Conservation (phyloP, 2,329 filamentous ascomycete species). For the Trichoderma brevicompactum region DNA sequence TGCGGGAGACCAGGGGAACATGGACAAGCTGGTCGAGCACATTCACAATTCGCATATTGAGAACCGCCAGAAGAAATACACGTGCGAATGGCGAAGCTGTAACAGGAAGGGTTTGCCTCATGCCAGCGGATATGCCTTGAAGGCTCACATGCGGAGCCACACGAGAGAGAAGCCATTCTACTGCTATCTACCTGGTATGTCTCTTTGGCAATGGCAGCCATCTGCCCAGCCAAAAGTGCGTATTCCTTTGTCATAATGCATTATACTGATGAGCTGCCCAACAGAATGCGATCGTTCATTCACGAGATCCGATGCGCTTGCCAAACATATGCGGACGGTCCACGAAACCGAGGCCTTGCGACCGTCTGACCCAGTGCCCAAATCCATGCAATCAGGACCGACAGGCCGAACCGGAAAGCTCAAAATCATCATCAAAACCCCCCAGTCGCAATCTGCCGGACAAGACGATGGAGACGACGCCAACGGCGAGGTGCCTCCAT, state of each 20-base stretch:
- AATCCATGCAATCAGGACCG: constrained; percentile 62
- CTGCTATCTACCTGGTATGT: constrained; percentile 85
- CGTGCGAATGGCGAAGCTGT: constrained; percentile 97
- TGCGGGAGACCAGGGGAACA: constrained; percentile 73
- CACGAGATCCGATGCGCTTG: constrained; percentile 90
- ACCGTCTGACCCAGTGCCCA: constrained; percentile 75
- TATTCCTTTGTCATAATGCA: background rate
- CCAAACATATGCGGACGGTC: constrained; percentile 98
- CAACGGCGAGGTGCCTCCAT: constrained; percentile 58
- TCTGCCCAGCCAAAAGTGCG: too few relatives aligned
- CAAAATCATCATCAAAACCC: constrained; percentile 67
- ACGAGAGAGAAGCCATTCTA: constrained; percentile 98
- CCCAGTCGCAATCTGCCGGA: constrained; percentile 60
- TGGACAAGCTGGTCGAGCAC: constrained; percentile 81
- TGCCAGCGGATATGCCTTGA: constrained; percentile 92
- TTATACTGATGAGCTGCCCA: background rate
- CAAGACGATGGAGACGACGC: constrained; percentile 62
- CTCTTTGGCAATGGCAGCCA: background rate
- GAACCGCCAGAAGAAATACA: constrained; percentile 91
- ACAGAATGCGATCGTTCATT: constrained; percentile 96
- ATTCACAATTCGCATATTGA: constrained; percentile 95
- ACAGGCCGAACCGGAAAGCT: constrained; percentile 56
- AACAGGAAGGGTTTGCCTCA: constrained; percentile 86
- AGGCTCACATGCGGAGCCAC: constrained; percentile 97
- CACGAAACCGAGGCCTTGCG: constrained; percentile 94